Evolutionary conservation across 176 grass and related monocot genomes (phyloP), one percentile per base, ranked within the genome.

Genomic region (Raddia distichophylla): DNA sequence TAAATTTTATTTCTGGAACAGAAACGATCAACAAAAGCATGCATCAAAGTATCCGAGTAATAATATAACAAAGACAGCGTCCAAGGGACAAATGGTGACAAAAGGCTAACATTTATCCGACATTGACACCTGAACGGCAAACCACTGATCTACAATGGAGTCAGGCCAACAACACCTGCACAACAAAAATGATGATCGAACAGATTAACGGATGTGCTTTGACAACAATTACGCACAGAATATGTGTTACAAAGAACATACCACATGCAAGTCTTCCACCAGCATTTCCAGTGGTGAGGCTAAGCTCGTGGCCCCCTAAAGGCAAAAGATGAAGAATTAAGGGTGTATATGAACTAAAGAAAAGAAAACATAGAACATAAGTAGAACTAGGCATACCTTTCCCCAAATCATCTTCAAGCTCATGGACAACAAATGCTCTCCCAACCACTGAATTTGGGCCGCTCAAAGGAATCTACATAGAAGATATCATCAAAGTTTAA

Each of bases 231-330:
- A 64, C 54, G 44, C 79, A 13, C 40, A 53, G 56, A 7, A 57
- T 63, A 49, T 40, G 63, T 76, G 71, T 69, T 60, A 71, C 5
- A 33, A 5, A 64, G 57, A 89, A 58, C 53, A 75, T 87, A 99
- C 96, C 96, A 27, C 96, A 95, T 84, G 96, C 96, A 89, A 99
- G 88, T 90, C 96, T 90, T 63, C 96, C 96, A 89, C 96, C 96
- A 71, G 96, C 96, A 80, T 99, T 99, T 93, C 96, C 93, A 60
- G 96, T 99, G 63, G 44, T 84, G 47, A 99, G 91, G 40, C 96
- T 99, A 86, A 99, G 93, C 86, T 99, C 96, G 83, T 99, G 96
- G 0, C 96, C 93, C 20, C 96, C 96, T 99, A 61, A 10, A 84
- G 65, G 43, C 10, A 76, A 84, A 64, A 32, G 65, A 49, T 10